Base-by-base conservation (phyloP, 2,329 filamentous ascomycete species). In the Nigrospora sphaerica region DNA sequence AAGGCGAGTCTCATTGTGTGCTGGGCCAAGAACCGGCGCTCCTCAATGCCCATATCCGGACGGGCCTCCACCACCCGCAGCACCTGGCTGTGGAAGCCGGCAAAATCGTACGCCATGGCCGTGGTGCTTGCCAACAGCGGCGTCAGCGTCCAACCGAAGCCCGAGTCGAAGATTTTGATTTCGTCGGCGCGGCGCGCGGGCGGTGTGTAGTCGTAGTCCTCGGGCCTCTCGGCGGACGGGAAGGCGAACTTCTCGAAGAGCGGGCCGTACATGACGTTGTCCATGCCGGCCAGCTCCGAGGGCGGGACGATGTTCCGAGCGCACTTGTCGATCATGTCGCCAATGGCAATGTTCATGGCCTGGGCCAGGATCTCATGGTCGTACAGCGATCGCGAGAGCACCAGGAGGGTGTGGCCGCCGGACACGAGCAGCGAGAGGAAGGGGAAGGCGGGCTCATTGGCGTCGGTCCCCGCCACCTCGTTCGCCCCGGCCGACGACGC, bases 361-460 rank as follows among this genome's bases (percentile, higher is more conserved):
- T 78, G 73, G 16, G 85, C 89, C 23, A 97, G 68, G 48, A 95
- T 80, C 40, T 72, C 68, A 65, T 97, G 92, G 23, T 83, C 71
- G 23, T 75, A 80, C 2, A 93, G 70, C 3, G 75, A 74, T 35
- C 70, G 69, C 9, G 90, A 95, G 57, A 85, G 78, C 36, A 96
- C 80, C 17, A 98, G 80, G 62, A 95, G 80, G 0, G 91, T 92
- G 68, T 98, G 92, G 2, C 93, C 93, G 34, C 93, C 93, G 0
- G 90, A 96, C 14, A 93, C 88, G 41, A 98, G 82, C 6, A 96
- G 74, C 0, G 88, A 91, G 32, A 96, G 72, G 62, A 95, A 95
- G 1, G 93, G 92, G 55, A 95, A 96, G 1, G 66, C 58, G 0
- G 85, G 86, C 12, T 48, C 41, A 18, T 14, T 9, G 44, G 38